Percentiles rank a stretch among this genome's conserved stretches.
Conservation (phyloP, 139 green algal species). For the Tetradesmus obliquus region DNA sequence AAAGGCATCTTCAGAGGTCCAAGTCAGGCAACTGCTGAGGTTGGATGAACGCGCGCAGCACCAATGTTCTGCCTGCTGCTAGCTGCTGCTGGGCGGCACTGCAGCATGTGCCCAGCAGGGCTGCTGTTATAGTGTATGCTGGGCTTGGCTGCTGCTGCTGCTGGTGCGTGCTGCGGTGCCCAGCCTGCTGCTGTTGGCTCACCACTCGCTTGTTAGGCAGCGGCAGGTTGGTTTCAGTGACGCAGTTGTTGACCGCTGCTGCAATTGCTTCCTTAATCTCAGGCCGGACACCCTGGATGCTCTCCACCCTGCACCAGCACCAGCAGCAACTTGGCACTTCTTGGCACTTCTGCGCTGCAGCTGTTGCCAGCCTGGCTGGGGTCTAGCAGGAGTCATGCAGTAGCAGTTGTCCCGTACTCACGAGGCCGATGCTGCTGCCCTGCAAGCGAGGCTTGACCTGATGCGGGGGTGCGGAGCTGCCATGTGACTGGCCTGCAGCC, state of each 20-base stretch:
- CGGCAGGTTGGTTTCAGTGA: conserved; percentile 51
- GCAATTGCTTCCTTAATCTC: conserved; percentile 77
- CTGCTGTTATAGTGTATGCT: too few species aligned
- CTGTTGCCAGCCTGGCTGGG: not conserved
- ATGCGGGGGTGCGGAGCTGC: not conserved
- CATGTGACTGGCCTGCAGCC: not conserved
- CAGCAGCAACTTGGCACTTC: not conserved
- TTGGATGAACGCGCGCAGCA: too few species aligned
- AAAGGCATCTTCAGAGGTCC: too few species aligned
- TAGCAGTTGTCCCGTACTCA: not conserved
- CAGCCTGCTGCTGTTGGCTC: not conserved
- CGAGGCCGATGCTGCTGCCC: not conserved
- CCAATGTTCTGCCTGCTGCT: not conserved
- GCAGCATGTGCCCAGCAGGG: not conserved
- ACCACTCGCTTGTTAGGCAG: conserved; percentile 50
- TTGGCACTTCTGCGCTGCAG: too few species aligned
- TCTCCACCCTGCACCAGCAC: conserved; percentile 56
- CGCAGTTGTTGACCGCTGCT: conserved; percentile 54
- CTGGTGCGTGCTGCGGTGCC: not conserved
- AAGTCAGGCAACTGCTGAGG: too few species aligned
- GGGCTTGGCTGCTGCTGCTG: not conserved
- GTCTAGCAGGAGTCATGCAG: not conserved
- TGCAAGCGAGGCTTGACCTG: not conserved
- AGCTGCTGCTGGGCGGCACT: not conserved
- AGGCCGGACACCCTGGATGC: conserved; percentile 60